Conservation (phyloP, 306 rosid species). For the Ormosia emarginata region DNA sequence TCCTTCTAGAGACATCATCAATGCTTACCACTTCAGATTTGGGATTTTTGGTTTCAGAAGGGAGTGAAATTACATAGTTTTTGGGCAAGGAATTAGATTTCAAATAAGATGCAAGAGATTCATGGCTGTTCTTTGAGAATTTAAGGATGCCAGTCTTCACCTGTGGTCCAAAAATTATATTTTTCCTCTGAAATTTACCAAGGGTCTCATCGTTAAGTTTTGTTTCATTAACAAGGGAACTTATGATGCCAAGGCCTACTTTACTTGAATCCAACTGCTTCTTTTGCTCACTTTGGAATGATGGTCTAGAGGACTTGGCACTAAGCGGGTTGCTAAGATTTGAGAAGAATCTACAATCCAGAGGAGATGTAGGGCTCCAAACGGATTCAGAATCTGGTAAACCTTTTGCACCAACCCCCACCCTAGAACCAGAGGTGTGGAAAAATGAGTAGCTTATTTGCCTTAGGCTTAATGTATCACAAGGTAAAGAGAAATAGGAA, state of each 20-base stretch:
- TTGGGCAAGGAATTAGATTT: conserved; percentile 70
- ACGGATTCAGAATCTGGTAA: conserved; percentile 57
- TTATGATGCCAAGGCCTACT: conserved; percentile 76
- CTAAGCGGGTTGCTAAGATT: conserved; percentile 56
- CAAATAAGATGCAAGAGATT: conserved; percentile 37
- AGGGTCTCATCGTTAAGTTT: conserved; percentile 35
- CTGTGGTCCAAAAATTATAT: conserved; percentile 68
- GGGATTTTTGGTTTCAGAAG: conserved; percentile 35
- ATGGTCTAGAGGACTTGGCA: conserved; percentile 33
- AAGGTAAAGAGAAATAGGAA: conserved; percentile 42
- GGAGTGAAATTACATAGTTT: conserved; percentile 55
- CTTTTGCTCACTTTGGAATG: conserved; percentile 35
- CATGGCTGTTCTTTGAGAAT: conserved; percentile 37
- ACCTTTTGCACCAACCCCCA: conserved; percentile 51
- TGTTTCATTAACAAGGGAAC: conserved; percentile 59
- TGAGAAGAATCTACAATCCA: conserved; percentile 62
- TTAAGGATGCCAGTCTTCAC: conserved; percentile 41
- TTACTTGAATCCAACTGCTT: conserved; percentile 46
- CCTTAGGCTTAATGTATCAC: conserved; percentile 46
- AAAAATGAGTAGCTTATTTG: conserved; percentile 55
- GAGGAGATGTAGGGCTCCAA: conserved; percentile 83
- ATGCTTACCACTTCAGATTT: conserved; percentile 27
- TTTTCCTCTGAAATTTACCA: conserved; percentile 52
- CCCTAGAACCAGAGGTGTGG: conserved; percentile 59
- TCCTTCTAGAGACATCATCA: conserved; percentile 30